phyloP scores from a whole-genome alignment of 495 filamentous ascomycete genomes.

The Penicillium roqueforti region DNA sequence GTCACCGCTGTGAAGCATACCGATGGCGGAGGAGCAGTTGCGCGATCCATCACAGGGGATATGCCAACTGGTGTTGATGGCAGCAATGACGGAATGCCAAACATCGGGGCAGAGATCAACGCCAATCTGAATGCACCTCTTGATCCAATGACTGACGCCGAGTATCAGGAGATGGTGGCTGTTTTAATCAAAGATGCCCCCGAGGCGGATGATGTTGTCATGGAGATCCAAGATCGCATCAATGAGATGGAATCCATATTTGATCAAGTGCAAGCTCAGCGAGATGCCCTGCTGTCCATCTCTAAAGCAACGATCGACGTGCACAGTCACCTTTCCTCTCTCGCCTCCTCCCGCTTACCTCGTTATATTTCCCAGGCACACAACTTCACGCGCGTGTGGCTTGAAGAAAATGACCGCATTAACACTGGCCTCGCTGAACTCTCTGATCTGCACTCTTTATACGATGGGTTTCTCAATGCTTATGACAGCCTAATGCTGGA shows the following conservation, averaged over 20 bases:
- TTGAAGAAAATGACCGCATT: constrained; percentile 66
- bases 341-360: constrained; percentile 58
- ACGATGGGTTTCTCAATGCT: constrained; percentile 75
- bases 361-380: constrained; percentile 64
- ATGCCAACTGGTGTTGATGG: constrained; percentile 58
- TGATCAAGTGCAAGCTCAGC: constrained; percentile 54
- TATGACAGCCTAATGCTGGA: constrained; percentile 84
- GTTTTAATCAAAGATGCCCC: constrained; percentile 79
- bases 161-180: constrained; percentile 75
- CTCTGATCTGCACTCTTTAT: constrained; percentile 66
- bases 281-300: constrained; percentile 45
- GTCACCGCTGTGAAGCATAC: constrained; percentile 88
- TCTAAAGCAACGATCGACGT: constrained; percentile 53
- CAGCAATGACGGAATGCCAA: constrained; percentile 39
- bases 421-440: constrained; percentile 66
- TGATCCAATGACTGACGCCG: constrained; percentile 68
- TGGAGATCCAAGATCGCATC: constrained; percentile 73
- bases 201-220: constrained; percentile 85
- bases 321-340: constrained; percentile 61
- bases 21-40: constrained; percentile 78
- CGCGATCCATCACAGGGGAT: constrained; percentile 55
- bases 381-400: constrained; percentile 72
- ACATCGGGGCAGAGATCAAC: constrained; percentile 57
- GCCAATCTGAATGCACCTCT: constrained; percentile 49
- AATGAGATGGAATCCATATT: constrained; percentile 65